These are phyloP conservation scores for Drechslerella dactyloides DNA, from an alignment of 2,329 filamentous ascomycete genomes.

Conservation along the genomic window DNA sequence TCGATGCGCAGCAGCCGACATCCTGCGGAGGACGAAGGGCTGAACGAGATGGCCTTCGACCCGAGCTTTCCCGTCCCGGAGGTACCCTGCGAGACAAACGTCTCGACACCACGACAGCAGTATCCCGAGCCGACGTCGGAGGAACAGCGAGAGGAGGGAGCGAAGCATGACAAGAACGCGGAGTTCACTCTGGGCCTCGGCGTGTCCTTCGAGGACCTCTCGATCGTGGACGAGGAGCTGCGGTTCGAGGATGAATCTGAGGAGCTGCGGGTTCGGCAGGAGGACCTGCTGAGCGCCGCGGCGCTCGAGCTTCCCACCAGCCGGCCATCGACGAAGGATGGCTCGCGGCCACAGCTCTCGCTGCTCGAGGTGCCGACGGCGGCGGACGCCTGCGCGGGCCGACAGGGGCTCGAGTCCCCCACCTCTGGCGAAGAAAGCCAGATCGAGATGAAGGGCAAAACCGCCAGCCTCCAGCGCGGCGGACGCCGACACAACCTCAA, in stretches of 20 bases:
- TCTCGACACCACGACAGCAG: slow-evolving; percentile 42
- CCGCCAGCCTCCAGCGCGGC: slow-evolving; percentile 8
- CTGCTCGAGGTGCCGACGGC: slow-evolving; percentile 38
- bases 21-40: slow-evolving; percentile 44
- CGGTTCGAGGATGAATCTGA: slow-evolving; percentile 32
- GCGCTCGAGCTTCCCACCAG: slow-evolving; percentile 38
- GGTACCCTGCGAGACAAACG: slow-evolving; percentile 19
- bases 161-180: slow-evolving; percentile 18
- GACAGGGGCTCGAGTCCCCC: slow-evolving; percentile 33
- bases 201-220: slow-evolving; percentile 32
- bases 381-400: neutral
- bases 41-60: slow-evolving; percentile 42
- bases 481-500: slow-evolving; percentile 49
- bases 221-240: slow-evolving; percentile 39
- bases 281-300: slow-evolving; percentile 24
- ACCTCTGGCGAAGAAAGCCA: slow-evolving; percentile 48
- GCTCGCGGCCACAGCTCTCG: slow-evolving; percentile 42
- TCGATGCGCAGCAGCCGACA: slow-evolving; percentile 48
- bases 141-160: slow-evolving; percentile 13
- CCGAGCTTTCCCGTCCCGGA: slow-evolving; percentile 29
- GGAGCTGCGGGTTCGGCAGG: slow-evolving; percentile 21
- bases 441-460: slow-evolving; percentile 27
- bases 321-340: slow-evolving; percentile 42
- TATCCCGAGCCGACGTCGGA: slow-evolving; percentile 32
- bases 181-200: slow-evolving; percentile 26